Percentiles rank a stretch among this genome's conserved stretches.
phyloP scores from a whole-genome alignment of 2,329 filamentous ascomycete genomes.

The Chaetomiaceae sp. region DNA sequence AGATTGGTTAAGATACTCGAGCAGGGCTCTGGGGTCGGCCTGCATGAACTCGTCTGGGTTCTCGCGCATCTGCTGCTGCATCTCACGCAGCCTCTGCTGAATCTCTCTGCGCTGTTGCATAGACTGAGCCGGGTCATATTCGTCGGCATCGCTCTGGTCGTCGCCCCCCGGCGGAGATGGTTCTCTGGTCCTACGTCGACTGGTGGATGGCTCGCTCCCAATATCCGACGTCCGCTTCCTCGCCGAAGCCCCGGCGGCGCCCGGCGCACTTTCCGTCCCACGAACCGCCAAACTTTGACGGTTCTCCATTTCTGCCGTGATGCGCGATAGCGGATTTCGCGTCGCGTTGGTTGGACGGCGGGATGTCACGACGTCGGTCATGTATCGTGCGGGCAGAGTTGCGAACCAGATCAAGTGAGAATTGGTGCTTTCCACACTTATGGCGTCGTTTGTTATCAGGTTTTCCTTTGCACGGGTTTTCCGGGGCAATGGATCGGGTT shows the following conservation, averaged over 20 bases:
- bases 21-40: constrained; percentile 57
- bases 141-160: constrained; percentile 35
- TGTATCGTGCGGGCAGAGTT: background rate
- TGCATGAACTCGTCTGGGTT: constrained; percentile 68
- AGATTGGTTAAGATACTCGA: constrained; percentile 61
- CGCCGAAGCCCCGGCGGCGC: background rate
- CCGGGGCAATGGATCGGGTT: no score
- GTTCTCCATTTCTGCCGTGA: constrained; percentile 16
- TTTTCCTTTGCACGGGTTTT: background rate
- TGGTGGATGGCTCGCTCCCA: constrained; percentile 18
- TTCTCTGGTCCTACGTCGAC: constrained; percentile 23
- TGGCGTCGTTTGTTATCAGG: no score
- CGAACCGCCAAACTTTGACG: constrained; percentile 19
- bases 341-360: background rate
- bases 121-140: constrained; percentile 81
- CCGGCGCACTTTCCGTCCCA: background rate
- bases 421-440: no score
- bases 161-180: constrained; percentile 26
- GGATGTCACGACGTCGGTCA: background rate
- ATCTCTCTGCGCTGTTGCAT: constrained; percentile 67
- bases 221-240: constrained; percentile 23
- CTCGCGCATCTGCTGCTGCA: constrained; percentile 54
- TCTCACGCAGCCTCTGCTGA: constrained; percentile 64
- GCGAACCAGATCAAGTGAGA: background rate
- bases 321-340: constrained; percentile 3